Base-by-base conservation (phyloP, 257 asterid genomes). In the Nicotiana sylvestris region DNA sequence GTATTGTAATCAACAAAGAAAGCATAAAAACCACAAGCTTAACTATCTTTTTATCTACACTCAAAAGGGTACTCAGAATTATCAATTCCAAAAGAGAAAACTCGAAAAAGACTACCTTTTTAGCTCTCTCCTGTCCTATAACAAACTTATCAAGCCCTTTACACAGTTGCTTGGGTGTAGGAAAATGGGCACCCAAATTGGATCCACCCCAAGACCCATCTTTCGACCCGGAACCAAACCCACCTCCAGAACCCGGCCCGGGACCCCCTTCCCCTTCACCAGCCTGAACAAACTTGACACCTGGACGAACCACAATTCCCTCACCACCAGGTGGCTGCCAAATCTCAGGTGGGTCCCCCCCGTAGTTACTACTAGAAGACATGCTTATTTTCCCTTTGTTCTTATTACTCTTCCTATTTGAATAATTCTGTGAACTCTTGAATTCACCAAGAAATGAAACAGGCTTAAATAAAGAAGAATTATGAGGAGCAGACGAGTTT, bases 291-390 rank as follows among this genome's bases (percentile, higher is more conserved):
- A 91, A 90, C 77, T 91, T 93, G 25, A 87, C 89, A 82, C 97
- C 97, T 4, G 96, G 96, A 81, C 97, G 89, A 67, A 91, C 93
- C 87, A 90, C 89, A 86, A 92, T 86, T 32, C 98, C 96, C 13
- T 93, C 97, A 43, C 85, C 90, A 39, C 91, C 93, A 11, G 98
- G 97, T 69, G 96, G 99, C 81, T 96, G 98, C 99, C 99, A 96
- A 39, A 94, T 91, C 93, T 96, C 99, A 15, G 99, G 99, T 12
- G 99, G 99, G 68, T 94, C 99, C 37, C 99, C 99, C 29, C 99
- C 99, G 70, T 88, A 88, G 56, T 96, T 91, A 87, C 90, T 87
- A 53, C 58, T 53, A 13, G 17, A 11, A 5, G 83, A 90, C 66
- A 68, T 82, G 82, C 82, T 90, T 56, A 87, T 60, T 87, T 57